These are phyloP conservation scores for Globisporangium nagaii DNA, from an alignment of 352 stramenopile species.

Conservation along the genomic window DNA sequence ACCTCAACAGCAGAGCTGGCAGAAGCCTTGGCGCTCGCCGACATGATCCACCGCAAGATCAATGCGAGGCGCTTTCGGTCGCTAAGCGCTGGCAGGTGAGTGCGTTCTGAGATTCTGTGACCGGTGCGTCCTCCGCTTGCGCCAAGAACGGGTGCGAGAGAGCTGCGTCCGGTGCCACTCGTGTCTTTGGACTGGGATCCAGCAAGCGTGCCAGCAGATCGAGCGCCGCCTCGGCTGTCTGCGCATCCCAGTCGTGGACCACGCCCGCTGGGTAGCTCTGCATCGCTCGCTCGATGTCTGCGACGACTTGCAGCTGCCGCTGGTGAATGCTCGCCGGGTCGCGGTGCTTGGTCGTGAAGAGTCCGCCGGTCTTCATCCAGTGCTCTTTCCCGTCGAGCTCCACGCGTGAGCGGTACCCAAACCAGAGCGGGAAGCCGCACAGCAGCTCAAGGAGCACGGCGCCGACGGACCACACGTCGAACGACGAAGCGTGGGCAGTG, in stretches of 20 bases:
- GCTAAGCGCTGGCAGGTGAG: background rate
- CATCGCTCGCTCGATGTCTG: background rate
- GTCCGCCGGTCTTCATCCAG: background rate
- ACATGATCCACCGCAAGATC: background rate
- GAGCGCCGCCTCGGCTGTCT: background rate
- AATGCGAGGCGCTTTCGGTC: too few species aligned
- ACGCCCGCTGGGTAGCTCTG: background rate
- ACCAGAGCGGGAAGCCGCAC: background rate
- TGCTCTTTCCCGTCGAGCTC: background rate
- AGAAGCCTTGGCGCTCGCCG: background rate
- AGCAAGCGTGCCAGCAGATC: background rate
- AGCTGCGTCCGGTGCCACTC: background rate
- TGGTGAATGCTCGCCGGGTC: background rate
- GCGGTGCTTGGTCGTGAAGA: conserved; percentile 1
- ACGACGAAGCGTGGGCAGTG: background rate
- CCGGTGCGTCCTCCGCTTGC: too few species aligned
- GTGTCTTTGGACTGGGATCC: background rate
- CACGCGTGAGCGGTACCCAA: background rate
- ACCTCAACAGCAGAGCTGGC: background rate
- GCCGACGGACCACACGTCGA: conserved; percentile 1
- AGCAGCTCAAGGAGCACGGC: background rate
- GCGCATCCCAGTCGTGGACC: background rate
- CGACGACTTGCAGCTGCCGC: background rate
- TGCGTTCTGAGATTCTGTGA: background rate
- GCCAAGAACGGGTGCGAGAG: background rate